Evolutionary conservation across 805 yeast genomes (phyloP), one percentile per base, ranked within the genome.

Genomic region (Yamadazyma sp.): DNA sequence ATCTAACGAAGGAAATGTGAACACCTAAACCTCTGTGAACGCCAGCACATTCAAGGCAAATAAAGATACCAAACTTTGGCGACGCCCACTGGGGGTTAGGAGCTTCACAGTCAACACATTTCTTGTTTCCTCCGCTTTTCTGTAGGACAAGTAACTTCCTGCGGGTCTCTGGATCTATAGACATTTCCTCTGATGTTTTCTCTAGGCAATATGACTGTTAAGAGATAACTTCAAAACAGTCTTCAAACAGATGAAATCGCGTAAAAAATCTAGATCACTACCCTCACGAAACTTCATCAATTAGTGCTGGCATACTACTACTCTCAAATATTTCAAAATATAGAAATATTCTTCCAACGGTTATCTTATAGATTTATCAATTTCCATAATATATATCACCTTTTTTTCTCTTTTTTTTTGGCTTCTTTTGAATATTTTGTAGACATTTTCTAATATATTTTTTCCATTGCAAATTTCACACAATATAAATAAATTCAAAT

Each of bases 41-140:
- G 31, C 99, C 99, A 13, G 99, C 99, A 70, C 99, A 93, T 59
- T 93, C 99, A 27, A 93, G 75, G 63, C 99, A 93, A 56, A 93
- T 91, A 64, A 90, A 93, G 44, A 93, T 85, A 43, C 99, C 99
- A 64, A 91, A 89, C 62, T 93, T 93, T 24, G 98, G 98, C 10
- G 96, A 88, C 2, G 98, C 97, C 99, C 99, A 93, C 62, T 93
- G 99, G 7, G 99, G 99, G 59, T 90, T 91, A 42, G 95, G 96
- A 1, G 97, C 95, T 25, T 70, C 73, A 64, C 99, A 93, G 60
- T 93, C 99, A 60, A 88, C 84, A 64, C 99, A 93, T 60, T 78
- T 82, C 67, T 84, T 88, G 42, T 59, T 59, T 10, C 71, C 82
- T 18, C 91, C 95, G 32, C 71, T 70, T 57, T 88, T 88, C 56